Base-by-base conservation (phyloP, 2,329 filamentous ascomycete species). In the Aspergillus pseudonomiae region DNA sequence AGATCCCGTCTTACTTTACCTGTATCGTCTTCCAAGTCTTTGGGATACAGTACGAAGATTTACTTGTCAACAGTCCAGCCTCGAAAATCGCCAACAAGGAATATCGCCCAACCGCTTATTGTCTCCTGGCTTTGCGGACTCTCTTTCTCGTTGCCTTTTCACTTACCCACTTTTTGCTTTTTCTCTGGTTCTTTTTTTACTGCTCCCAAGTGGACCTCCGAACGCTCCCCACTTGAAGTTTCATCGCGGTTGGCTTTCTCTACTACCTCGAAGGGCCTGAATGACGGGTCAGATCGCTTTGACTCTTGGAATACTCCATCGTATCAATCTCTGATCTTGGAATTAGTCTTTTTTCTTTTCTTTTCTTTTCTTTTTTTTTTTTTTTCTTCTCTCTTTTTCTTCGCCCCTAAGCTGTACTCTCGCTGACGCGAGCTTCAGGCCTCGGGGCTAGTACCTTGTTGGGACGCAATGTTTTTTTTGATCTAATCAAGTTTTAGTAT, bases 251-350 rank as follows among this genome's bases (percentile, higher is more conserved):
- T 62, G 56, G 57, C 21, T 46, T 53, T 61, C 43, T 59, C 48
- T 61, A 19, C 59, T 46, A 32, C 55, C 60, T 64, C 57, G 57
- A 63, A 61, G 52, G 54, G 60, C 46, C 64, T 66, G 64, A 62
- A 58, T 65, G 64, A 63, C 57, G 62, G 62, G 45, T 53, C 62
- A 66, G 64, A 65, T 67, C 58, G 65, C 45, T 57, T 61, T 57
- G 53, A 34, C 28, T 46, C 50, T 50, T 39, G 39, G 30, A 56
- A 54, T 54, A 48, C 36, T 60, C 56, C 43, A 45, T 54, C 36
- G 34, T 45, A 36, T 52, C 53, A 55, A 28, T 46, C 54, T n/a
- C 28, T 19, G 28, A n/a, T 19, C 41, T 61, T 26, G 21, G 28
- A 53, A 12, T 19, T 14, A 34, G 26, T 34, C 57, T 57, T 53